Conservation (phyloP, 2,329 filamentous ascomycete species). For the Torrubiellomyces zombiae region DNA sequence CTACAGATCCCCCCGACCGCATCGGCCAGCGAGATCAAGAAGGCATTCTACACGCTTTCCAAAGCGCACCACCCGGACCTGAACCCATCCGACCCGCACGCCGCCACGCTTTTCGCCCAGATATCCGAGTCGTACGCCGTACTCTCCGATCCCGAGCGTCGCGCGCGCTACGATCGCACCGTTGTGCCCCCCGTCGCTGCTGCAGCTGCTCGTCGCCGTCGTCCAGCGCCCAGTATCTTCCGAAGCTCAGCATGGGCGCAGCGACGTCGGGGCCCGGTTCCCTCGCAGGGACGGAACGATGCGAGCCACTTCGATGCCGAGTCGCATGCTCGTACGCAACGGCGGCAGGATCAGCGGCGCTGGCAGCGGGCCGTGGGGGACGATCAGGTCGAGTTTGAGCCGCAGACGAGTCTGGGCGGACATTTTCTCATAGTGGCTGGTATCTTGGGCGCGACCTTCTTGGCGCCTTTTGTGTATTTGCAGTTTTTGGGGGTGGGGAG, state of each 20-base stretch:
- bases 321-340: constrained; percentile 59
- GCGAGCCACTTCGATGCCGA: constrained; percentile 72
- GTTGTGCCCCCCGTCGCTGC: constrained; percentile 49
- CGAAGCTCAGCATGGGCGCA: no score
- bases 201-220: constrained; percentile 62
- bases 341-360: constrained; percentile 36
- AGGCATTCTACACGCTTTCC: constrained; percentile 85
- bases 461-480: constrained; percentile 25
- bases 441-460: constrained; percentile 27
- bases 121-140: constrained; percentile 73
- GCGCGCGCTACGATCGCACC: constrained; percentile 66
- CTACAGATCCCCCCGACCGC: constrained; percentile 57
- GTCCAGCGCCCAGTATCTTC: constrained; percentile 83
- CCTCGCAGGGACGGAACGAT: no score
- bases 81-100: constrained; percentile 59
- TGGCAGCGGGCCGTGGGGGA: constrained; percentile 22
- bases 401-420: constrained; percentile 23
- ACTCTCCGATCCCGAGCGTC: constrained; percentile 57
- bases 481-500: constrained; percentile 18
- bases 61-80: constrained; percentile 86
- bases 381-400: constrained; percentile 19
- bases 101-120: constrained; percentile 60
- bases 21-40: constrained; percentile 66
- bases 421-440: constrained; percentile 34
- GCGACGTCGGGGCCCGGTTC: no score